Percentiles rank a stretch among this genome's conserved stretches.
phyloP scores from a whole-genome alignment of 2,329 filamentous ascomycete genomes.

The Talaromyces sp. region DNA sequence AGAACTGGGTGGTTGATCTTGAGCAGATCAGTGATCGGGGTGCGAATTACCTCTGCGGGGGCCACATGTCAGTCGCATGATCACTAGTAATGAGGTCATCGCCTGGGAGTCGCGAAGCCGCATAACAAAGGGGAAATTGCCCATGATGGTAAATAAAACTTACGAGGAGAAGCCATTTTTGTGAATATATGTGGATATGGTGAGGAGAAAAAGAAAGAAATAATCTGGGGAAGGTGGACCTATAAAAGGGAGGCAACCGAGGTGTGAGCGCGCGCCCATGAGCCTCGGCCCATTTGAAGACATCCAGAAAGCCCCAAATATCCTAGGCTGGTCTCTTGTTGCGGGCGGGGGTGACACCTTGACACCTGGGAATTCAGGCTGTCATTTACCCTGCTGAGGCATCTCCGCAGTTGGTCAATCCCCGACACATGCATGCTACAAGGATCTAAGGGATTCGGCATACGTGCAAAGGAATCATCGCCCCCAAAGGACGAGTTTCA shows the following conservation, averaged over 20 bases:
- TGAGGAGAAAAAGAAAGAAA: constrained; percentile 11
- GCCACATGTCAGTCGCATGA: constrained; percentile 1
- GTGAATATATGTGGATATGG: constrained; percentile 8
- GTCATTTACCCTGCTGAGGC: too few species aligned
- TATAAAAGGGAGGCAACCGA: constrained; percentile 24
- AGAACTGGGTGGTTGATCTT: constrained; percentile 96
- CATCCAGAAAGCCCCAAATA: too few species aligned
- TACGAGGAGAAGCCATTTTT: constrained; percentile 79
- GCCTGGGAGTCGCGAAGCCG: neutral
- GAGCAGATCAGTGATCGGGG: constrained; percentile 90
- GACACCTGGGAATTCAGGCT: neutral
- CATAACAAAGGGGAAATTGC: neutral
- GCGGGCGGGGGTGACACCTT: neutral
- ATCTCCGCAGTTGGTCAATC: too few species aligned
- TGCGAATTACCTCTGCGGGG: constrained; percentile 78
- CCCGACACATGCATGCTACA: neutral
- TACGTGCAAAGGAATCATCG: neutral
- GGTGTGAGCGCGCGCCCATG: constrained; percentile 15
- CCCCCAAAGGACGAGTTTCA: neutral
- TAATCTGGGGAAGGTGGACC: constrained; percentile 25
- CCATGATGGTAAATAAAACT: constrained; percentile 43
- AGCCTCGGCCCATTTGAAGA: constrained; percentile 21
- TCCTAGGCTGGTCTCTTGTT: neutral
- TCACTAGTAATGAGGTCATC: constrained; percentile 9
- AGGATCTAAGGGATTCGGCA: too few species aligned